Conservation (phyloP, 768 basidiomycete species). For the Sporobolomyces roseus region DNA sequence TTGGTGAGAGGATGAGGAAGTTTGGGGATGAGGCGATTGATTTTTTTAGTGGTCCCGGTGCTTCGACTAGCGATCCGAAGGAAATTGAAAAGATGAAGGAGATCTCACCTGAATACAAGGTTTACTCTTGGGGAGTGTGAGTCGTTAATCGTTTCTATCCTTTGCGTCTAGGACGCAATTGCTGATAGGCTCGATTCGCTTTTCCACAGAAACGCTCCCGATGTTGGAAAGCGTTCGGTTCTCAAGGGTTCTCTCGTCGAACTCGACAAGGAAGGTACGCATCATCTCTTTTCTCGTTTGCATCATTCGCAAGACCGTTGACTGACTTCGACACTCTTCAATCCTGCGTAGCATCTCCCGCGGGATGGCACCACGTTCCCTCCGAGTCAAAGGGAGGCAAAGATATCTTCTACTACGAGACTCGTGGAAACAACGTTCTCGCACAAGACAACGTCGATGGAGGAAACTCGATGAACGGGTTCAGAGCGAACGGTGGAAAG, state of each 20-base stretch:
- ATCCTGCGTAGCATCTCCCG: conserved; percentile 52
- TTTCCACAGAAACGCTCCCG: conserved; percentile 34
- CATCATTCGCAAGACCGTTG: too few relatives aligned
- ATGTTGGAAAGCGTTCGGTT: conserved; percentile 35
- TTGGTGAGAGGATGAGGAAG: too few relatives aligned
- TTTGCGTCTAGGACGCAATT: too few relatives aligned
- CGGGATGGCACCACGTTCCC: conserved; percentile 88
- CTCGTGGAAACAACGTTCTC: conserved; percentile 66
- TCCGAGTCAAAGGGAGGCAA: conserved; percentile 46
- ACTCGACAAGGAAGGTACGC: conserved; percentile 65
- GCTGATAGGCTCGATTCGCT: neutral
- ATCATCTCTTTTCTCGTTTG: too few relatives aligned
- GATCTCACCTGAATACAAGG: conserved; percentile 45
- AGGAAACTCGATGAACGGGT: conserved; percentile 64
- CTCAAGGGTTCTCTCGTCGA: conserved; percentile 35
- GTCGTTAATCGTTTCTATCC: conserved; percentile 1
- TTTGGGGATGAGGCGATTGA: too few relatives aligned
- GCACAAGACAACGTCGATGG: conserved; percentile 93
- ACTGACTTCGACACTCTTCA: too few relatives aligned
- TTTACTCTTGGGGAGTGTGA: conserved; percentile 49
- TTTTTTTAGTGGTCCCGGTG: conserved; percentile 30
- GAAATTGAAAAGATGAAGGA: conserved; percentile 1
- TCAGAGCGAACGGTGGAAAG: conserved; percentile 67
- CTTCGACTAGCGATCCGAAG: conserved; percentile 43
- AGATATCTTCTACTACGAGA: conserved; percentile 60